Conservation (phyloP, 148 eudicot species). For the Polygonum aviculare region DNA sequence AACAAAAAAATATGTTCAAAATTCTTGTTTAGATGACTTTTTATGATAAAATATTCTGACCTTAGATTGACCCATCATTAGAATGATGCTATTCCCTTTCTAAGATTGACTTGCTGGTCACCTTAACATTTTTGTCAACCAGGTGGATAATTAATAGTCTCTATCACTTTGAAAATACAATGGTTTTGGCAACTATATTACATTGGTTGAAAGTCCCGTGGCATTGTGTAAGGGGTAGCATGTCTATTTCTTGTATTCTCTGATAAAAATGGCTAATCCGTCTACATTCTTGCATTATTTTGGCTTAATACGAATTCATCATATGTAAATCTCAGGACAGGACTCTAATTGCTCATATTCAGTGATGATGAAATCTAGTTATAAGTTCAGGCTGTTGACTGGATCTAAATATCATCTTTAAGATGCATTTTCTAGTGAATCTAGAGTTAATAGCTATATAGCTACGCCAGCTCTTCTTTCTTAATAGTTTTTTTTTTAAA, state of each 20-base stretch:
- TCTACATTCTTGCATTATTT: background rate
- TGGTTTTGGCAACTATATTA: background rate
- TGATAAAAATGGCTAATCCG: background rate
- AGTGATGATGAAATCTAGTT: too few relatives aligned
- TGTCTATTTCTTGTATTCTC: background rate
- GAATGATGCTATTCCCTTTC: background rate
- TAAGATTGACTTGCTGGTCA: background rate
- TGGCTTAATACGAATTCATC: background rate
- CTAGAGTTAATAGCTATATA: background rate
- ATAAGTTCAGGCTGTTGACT: too few relatives aligned
- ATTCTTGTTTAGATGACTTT: too few relatives aligned
- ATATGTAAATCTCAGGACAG: background rate
- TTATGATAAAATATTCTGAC: background rate
- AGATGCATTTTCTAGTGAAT: background rate
- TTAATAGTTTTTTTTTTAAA: too few relatives aligned
- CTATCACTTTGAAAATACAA: background rate
- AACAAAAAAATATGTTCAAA: too few relatives aligned
- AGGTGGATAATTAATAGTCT: background rate
- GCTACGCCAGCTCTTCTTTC: background rate
- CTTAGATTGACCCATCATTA: background rate
- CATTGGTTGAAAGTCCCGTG: background rate
- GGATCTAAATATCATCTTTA: background rate
- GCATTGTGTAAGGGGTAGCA: background rate
- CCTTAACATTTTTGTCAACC: background rate
- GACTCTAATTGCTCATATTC: too few relatives aligned